Evolutionary conservation across 1,139 yeast species (phyloP).

Genomic region (Spathaspora jeffriesii): DNA sequence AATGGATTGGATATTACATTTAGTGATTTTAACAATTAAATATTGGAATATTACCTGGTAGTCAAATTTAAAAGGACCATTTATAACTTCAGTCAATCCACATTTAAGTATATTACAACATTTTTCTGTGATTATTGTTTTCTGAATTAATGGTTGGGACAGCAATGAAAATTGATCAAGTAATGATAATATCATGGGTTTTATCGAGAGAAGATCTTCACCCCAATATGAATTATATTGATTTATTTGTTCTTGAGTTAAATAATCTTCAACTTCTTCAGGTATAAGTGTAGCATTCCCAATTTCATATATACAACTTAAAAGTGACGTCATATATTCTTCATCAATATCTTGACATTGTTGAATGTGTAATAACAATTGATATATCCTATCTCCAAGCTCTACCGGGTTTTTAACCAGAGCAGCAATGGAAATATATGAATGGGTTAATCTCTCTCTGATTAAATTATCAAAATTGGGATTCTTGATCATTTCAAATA

Average conservation of each 20-base stretch:
- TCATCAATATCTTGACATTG: slow-evolving; percentile 13
- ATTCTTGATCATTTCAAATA: slow-evolving; percentile 54
- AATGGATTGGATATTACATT: slow-evolving; percentile 29
- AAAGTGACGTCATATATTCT: slow-evolving; percentile 53
- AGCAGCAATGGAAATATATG: slow-evolving; percentile 64
- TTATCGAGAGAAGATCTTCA: slow-evolving; percentile 43
- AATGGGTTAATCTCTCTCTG: slow-evolving; percentile 59
- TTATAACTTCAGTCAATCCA: slow-evolving; percentile 52
- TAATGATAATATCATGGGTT: slow-evolving; percentile 41
- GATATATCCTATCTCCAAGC: slow-evolving; percentile 22
- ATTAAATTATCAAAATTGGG: slow-evolving; percentile 48
- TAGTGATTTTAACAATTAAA: slow-evolving; percentile 37
- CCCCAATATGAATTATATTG: slow-evolving; percentile 35
- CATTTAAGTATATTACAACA: slow-evolving; percentile 57
- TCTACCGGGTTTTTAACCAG: slow-evolving; percentile 44
- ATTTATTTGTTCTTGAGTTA: slow-evolving; percentile 25
- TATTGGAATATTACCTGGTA: slow-evolving; percentile 44
- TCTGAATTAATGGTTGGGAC: slow-evolving; percentile 28
- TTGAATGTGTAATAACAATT: slow-evolving; percentile 22
- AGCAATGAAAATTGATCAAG: slow-evolving; percentile 42
- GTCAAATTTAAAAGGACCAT: slow-evolving; percentile 63
- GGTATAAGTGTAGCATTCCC: slow-evolving; percentile 69
- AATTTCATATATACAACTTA: slow-evolving; percentile 63
- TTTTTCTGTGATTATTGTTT: slow-evolving; percentile 51
- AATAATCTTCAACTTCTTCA: slow-evolving; percentile 50